Evolutionary conservation across 768 basidiomycete genomes (phyloP), one percentile per base, ranked within the genome.

Genomic region (Vararia minispora): DNA sequence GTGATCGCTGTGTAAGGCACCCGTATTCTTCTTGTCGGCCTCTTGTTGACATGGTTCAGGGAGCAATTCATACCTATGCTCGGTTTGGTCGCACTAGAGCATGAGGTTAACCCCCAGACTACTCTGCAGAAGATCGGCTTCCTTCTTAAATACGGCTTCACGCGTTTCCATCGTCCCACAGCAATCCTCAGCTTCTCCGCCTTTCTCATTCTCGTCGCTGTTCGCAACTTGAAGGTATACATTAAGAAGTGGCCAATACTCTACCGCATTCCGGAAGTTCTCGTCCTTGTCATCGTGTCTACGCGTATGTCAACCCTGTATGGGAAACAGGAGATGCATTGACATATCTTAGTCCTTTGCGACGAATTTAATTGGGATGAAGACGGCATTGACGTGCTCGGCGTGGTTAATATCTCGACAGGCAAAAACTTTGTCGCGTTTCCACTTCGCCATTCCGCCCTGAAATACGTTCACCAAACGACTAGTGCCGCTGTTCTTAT

Each of bases 11-110:
- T 89, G 84, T 85, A 47, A 33, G 79, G 63, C 3, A 18, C 4
- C 4, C 25, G 20, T 22, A 25, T 24, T 22, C 36, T 16, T 10
- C n/a, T n/a, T 25, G 9, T 24, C 21, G 29, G 39, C 17, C 46
- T 40, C 7, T 8, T 21, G 29, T 37, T 18, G 14, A 23, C 17
- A n/a, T 13, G 5, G 44, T 14, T 5, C 36, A 87, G 84, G 29
- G 82, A 85, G 58, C 85, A 91, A 54, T 62, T 91, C 13, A 77
- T 89, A 20, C 88, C 91, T 0, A 91, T 97, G 83, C 71, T 95
- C 33, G 91, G 91, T 18, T 68, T 97, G 18, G 61, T 61, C 5
- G 58, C 59, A 3, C 62, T 87, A 9, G 67, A 74, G 44, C 69
- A 68, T 39, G 29, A 53, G 13, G 35, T 72, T 9, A 72, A 79